phyloP scores from a whole-genome alignment of 805 yeast genomes.

The Lipomyces oligophaga region DNA sequence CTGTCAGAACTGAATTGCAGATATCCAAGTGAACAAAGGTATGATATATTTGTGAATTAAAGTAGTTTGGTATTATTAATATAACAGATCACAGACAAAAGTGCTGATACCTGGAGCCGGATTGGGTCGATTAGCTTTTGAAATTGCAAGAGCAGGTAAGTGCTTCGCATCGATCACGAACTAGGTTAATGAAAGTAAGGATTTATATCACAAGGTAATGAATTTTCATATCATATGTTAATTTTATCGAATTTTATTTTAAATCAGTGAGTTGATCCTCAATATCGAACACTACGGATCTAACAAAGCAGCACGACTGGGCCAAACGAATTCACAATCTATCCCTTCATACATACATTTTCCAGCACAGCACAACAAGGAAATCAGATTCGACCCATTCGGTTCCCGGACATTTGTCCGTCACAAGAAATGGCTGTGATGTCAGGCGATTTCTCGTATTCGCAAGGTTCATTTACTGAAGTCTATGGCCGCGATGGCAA shows the following conservation, averaged over 20 bases:
- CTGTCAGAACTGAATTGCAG: slow-evolving; percentile 40
- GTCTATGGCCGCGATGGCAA: slow-evolving; percentile 39
- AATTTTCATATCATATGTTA: slow-evolving; percentile 72
- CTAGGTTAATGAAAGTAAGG: slow-evolving; percentile 28
- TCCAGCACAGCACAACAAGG: slow-evolving; percentile 53
- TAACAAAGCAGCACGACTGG: slow-evolving; percentile 31
- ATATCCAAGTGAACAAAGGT: slow-evolving; percentile 32
- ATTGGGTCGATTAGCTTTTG: slow-evolving; percentile 71
- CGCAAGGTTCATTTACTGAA: slow-evolving; percentile 60
- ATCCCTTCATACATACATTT: slow-evolving; percentile 54
- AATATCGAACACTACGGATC: slow-evolving; percentile 47
- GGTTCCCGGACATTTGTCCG: slow-evolving; percentile 39
- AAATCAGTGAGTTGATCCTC: slow-evolving; percentile 39
- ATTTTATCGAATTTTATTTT: slow-evolving; percentile 43
- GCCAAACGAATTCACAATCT: slow-evolving; percentile 23
- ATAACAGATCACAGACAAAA: slow-evolving; percentile 28
- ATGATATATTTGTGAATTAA: background rate
- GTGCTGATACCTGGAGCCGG: slow-evolving; percentile 87
- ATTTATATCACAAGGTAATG: slow-evolving; percentile 64
- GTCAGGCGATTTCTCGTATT: slow-evolving; percentile 21
- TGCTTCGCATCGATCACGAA: no score
- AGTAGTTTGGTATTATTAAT: background rate
- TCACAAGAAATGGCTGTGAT: background rate
- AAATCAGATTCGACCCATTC: slow-evolving; percentile 51
- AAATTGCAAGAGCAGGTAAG: slow-evolving; percentile 33